Evolutionary conservation across 768 basidiomycete genomes (phyloP).

Genomic region (Lepiota venenata): DNA sequence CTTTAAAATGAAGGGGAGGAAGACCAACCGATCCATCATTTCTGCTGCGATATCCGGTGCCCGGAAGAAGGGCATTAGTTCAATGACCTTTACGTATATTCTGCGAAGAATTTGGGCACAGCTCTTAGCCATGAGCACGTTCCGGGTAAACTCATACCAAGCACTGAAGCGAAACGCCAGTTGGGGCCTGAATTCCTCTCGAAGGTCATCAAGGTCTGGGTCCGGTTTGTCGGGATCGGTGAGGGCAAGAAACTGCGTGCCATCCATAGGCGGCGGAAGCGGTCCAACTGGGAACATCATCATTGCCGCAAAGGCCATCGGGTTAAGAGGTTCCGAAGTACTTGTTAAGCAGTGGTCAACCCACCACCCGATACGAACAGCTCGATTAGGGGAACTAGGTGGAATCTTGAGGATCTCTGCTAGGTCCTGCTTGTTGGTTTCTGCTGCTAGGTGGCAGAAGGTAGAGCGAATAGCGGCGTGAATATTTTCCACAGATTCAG

Average conservation of each 20-base stretch:
- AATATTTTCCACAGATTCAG: constrained; percentile 41
- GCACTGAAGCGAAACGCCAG: constrained; percentile 55
- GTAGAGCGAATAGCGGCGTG: constrained; percentile 37
- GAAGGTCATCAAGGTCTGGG: constrained; percentile 55
- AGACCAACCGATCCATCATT: constrained; percentile 48
- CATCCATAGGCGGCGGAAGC: constrained; percentile 23
- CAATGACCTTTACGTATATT: constrained; percentile 41
- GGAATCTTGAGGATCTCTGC: constrained; percentile 42
- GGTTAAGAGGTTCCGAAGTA: constrained; percentile 31
- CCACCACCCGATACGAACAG: constrained; percentile 49
- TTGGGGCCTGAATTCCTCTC: constrained; percentile 58
- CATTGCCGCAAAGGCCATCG: constrained; percentile 63
- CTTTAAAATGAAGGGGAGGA: not conserved
- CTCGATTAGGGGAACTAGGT: constrained; percentile 33
- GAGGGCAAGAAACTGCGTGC: constrained; percentile 37
- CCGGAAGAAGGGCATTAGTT: constrained; percentile 56
- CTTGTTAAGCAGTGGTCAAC: constrained; percentile 42
- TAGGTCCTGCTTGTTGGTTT: constrained; percentile 38
- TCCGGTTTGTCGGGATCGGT: constrained; percentile 51
- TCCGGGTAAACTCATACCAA: constrained; percentile 43
- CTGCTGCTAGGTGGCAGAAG: constrained; percentile 46
- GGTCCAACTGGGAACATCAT: constrained; percentile 42
- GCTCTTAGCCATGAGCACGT: constrained; percentile 29
- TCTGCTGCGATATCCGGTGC: constrained; percentile 50
- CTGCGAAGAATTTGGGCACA: constrained; percentile 32